Base-by-base conservation (phyloP, 179 eudicot species). In the Corrigiola litoralis region DNA sequence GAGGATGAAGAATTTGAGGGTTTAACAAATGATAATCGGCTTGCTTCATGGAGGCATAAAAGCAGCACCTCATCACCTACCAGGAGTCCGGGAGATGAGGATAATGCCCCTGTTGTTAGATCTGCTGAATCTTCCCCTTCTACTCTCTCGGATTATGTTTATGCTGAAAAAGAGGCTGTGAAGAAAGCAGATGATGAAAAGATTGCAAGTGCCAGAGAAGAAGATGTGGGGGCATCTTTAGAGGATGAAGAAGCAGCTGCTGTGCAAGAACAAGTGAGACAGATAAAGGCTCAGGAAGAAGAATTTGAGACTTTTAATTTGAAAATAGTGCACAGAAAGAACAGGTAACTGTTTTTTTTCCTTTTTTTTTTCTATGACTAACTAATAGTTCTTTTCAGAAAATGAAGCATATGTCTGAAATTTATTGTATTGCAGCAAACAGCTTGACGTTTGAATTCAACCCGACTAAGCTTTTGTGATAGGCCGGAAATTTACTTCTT, bases 211-310 rank as follows among this genome's bases (percentile, higher is more conserved):
- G 67, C 41, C 51, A 80, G 82, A 70, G 89, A 84, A 76, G 95
- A 84, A 42, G 96, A 90, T 71, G 80, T 73, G 48, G 92, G 82
- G 70, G 82, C 79, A 23, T 81, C 81, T 33, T 61, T 94, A 60
- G 97, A 94, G 80, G 99, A 94, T 78, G 99, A 94, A 79, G 99
- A 94, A 72, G 96, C 95, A 48, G 90, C 86, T 72, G 97, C 97
- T 20, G 99, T 94, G 69, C 99, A 90, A 72, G 99, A 94, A 77
- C 97, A 94, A 86, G 96, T 94, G 60, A 94, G 87, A 70, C 99
- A 94, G 86, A 90, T 94, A 78, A 91, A 90, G 72, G 85, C 87
- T 32, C 99, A 94, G 72, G 97, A 94, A 75, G 99, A 94, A 58
- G 99, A 94, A 82, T 94, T 88, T 69, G 99, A 94, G 77, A 94